phyloP scores from a whole-genome alignment of 345 rosid species.

The Brassica cretica region DNA sequence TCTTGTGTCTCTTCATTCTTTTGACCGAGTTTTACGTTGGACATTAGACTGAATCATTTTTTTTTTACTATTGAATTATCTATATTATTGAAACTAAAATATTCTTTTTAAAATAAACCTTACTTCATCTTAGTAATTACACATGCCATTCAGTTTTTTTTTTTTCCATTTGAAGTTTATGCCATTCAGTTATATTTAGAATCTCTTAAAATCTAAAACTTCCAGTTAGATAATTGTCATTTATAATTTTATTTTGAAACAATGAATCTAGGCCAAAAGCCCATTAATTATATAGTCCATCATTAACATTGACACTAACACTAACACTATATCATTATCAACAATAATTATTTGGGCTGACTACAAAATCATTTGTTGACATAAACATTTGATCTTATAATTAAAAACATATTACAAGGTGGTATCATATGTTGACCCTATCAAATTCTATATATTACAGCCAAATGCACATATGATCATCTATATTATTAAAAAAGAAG shows the following conservation, averaged over 20 bases:
- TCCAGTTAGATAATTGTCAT: background rate
- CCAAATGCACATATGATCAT: background rate
- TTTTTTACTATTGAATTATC: background rate
- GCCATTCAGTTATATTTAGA: too few relatives aligned
- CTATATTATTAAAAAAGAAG: too few relatives aligned
- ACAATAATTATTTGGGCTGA: too few relatives aligned
- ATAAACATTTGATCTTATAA: background rate
- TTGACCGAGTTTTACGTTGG: conserved; percentile 26
- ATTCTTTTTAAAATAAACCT: too few relatives aligned
- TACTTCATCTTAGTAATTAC: too few relatives aligned
- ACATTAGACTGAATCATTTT: background rate
- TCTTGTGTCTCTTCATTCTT: conserved; percentile 38
- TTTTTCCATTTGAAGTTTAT: too few relatives aligned
- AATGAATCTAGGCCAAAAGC: background rate
- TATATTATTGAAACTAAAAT: too few relatives aligned
- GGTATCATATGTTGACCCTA: background rate
- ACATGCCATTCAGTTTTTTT: too few relatives aligned
- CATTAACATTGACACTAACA: too few relatives aligned
- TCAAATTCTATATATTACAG: background rate
- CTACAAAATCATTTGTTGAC: too few relatives aligned
- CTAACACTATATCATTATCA: too few relatives aligned
- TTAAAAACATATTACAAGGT: background rate
- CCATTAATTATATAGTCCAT: background rate
- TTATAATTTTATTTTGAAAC: background rate
- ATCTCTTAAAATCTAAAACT: too few relatives aligned